Evolutionary conservation across 1,284 basidiomycete genomes (phyloP), one percentile per base, ranked within the genome.

Genomic region (Veloboletus limbatus): DNA sequence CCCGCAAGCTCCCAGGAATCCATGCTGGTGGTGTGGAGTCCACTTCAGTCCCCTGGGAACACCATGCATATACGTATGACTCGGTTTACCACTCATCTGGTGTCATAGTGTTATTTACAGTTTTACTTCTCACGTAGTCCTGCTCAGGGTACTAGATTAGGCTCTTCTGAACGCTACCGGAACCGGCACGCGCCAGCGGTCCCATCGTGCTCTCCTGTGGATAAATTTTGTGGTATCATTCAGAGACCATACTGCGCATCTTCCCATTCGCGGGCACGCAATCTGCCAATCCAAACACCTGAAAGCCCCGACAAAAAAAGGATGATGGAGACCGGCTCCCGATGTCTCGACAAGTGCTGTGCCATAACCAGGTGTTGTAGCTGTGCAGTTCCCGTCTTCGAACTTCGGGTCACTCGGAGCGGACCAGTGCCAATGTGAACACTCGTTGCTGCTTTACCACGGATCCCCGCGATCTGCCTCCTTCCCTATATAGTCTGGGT

Each of bases 381-480:
- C 31, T 27, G 34, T 36, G 25, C 17, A 16, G 24, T 31, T 40
- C 32, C 40, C 10, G 24, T 43, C 47, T 32, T 45, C 31, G 35
- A 44, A 40, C 17, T n/a, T 27, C 34, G 40, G 41, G 47, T 47
- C 40, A 27, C 36, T 48, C 53, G 48, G 52, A 39, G 36, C 45
- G 46, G 37, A 27, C 31, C 11, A 13, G 45, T 36, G 43, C n/a
- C n/a, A n/a, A 36, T 55, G 57, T 38, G 51, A 50, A 49, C 27
- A 2, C 39, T 32, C 34, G 49, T 27, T 31, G 17, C 40, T 50
- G 35, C 42, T 22, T 38, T 28, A 25, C 39, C 30, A 33, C 34
- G 40, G 33, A 62, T 52, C 48, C 45, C 63, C 52, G 43, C 48
- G 46, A 52, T 53, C 51, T 45, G 11, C 14, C 34, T 22, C 28